Percentiles rank a stretch among this genome's conserved stretches.
phyloP scores from a whole-genome alignment of 768 basidiomycete genomes.

The Cystobasidium onofrii region DNA sequence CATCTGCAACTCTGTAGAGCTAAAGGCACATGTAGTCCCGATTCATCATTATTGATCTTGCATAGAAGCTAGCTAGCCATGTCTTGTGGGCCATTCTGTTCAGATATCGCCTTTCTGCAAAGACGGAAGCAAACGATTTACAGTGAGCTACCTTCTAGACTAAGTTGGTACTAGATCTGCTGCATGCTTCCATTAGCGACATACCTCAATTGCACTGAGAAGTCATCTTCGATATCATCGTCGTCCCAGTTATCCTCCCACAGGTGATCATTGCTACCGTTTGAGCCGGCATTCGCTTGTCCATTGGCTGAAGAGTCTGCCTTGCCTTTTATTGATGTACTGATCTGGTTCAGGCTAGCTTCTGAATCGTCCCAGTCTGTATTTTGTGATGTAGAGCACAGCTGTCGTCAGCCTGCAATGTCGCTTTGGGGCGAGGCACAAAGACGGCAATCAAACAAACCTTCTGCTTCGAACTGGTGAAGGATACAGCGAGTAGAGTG shows the following conservation, averaged over 20 bases:
- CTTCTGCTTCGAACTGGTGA: constrained; percentile 38
- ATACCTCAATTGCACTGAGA: constrained; percentile 87
- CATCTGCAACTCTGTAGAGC: neutral
- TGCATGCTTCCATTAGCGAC: constrained; percentile 45
- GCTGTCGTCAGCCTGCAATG: neutral
- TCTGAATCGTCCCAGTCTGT: constrained; percentile 39
- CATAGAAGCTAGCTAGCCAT: constrained; percentile 14
- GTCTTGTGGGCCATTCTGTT: constrained; percentile 23
- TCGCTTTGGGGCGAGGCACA: neutral
- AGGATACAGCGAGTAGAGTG: neutral
- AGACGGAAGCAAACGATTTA: neutral
- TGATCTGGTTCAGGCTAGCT: constrained; percentile 9
- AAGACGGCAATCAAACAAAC: constrained; percentile 26
- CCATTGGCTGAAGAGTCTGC: constrained; percentile 26
- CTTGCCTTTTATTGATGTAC: constrained; percentile 19
- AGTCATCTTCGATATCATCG: constrained; percentile 96
- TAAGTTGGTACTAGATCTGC: neutral
- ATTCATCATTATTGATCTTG: neutral
- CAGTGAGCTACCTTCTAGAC: neutral
- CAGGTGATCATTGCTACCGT: constrained; percentile 67
- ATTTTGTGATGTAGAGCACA: neutral
- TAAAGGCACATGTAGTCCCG: neutral
- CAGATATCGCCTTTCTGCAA: constrained; percentile 28
- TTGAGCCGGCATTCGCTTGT: constrained; percentile 51
- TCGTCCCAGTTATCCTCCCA: constrained; percentile 99